phyloP scores from a whole-genome alignment of 2,329 filamentous ascomycete genomes.

The Aspergillus proliferans region DNA sequence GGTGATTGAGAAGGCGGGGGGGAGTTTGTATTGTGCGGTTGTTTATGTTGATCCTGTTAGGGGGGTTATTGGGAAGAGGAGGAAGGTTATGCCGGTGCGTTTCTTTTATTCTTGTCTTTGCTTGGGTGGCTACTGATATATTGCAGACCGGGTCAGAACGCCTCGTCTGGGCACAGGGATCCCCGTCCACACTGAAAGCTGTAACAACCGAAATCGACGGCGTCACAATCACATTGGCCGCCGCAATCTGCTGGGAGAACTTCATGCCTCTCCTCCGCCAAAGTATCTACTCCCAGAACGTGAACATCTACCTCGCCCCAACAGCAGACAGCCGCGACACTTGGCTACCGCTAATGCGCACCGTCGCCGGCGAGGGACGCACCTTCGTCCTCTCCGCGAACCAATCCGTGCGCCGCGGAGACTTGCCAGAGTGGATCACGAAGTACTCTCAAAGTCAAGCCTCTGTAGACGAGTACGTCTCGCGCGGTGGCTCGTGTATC shows the following conservation, averaged over 20 bases:
- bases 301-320: constrained; percentile 85
- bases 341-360: constrained; percentile 78
- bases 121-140: neutral
- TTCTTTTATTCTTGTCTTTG: neutral
- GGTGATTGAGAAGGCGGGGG: constrained; percentile 70
- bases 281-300: constrained; percentile 78
- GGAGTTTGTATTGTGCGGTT: constrained; percentile 75
- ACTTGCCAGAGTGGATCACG: constrained; percentile 55
- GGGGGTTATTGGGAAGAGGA: constrained; percentile 73
- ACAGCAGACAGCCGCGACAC: constrained; percentile 79
- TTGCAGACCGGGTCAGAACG: constrained; percentile 68
- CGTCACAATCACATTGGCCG: constrained; percentile 70
- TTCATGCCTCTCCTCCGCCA: constrained; percentile 89
- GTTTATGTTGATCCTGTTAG: constrained; percentile 72
- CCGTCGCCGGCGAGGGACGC: constrained; percentile 71
- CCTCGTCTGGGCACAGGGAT: constrained; percentile 83
- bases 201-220: constrained; percentile 74
- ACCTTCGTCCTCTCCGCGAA: constrained; percentile 83
- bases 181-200: constrained; percentile 69
- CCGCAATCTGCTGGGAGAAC: constrained; percentile 94
- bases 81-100: constrained; percentile 83
- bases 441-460: neutral
- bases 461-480: constrained; percentile 45
- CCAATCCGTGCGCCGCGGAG: constrained; percentile 62
- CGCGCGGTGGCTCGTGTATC: constrained; percentile 75